Conservation (phyloP, 2,329 filamentous ascomycete species). For the Pseudogymnoascus sp. region DNA sequence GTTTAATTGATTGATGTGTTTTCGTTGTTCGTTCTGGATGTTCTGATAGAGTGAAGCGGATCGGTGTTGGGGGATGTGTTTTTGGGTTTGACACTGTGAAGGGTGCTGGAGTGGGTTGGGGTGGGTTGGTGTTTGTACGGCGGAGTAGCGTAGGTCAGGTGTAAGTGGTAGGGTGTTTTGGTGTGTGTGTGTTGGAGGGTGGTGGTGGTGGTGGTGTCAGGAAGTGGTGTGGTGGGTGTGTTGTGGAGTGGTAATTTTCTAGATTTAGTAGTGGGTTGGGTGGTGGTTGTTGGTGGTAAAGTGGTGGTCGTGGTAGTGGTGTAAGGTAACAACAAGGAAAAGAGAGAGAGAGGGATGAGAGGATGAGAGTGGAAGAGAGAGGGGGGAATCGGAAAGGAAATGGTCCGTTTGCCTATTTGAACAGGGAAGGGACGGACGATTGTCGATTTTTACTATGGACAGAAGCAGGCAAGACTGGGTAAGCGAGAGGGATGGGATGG, state of each 20-base stretch:
- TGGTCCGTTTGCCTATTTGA: background rate
- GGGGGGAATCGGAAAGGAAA: background rate
- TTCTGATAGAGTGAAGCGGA: background rate
- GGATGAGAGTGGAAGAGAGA: background rate
- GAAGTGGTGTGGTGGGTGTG: background rate
- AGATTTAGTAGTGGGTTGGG: too few relatives aligned
- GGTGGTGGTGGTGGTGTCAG: background rate
- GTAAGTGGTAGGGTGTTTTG: background rate
- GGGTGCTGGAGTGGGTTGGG: too few relatives aligned
- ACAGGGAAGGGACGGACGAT: too few relatives aligned
- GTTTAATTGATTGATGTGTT: background rate
- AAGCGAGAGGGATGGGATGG: background rate
- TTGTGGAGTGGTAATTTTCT: background rate
- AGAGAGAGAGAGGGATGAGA: too few relatives aligned
- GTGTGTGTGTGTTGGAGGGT: background rate
- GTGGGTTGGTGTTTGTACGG: too few relatives aligned
- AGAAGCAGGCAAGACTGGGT: background rate
- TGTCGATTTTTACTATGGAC: background rate
- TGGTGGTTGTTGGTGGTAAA: too few relatives aligned
- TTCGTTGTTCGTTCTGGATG: background rate
- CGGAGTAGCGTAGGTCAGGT: background rate
- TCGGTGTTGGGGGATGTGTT: background rate
- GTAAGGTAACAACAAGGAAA: too few relatives aligned
- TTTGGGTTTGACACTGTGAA: too few relatives aligned
- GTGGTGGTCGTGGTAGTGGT: too few relatives aligned